phyloP scores from a whole-genome alignment of 192 early-diverging fungal species.

The Coemansia sp. region DNA sequence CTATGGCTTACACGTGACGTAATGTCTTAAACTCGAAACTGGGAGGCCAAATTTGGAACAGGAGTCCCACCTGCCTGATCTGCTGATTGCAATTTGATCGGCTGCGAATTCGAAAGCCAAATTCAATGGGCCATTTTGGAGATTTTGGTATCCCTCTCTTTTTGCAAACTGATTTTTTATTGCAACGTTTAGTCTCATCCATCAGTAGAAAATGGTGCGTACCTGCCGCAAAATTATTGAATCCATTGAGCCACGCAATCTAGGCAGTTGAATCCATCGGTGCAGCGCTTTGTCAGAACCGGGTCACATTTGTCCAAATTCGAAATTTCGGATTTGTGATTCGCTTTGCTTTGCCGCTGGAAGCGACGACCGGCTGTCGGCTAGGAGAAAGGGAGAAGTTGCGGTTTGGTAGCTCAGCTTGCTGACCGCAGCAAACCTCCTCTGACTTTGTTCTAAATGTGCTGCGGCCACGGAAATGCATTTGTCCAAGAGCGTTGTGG shows the following conservation, averaged over 20 bases:
- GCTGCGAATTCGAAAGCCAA: neutral
- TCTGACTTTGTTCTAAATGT: neutral
- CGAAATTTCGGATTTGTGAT: conserved; percentile 1
- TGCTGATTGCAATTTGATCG: neutral
- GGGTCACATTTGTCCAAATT: neutral
- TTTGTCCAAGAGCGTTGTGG: neutral
- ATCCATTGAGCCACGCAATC: neutral
- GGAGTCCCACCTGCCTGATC: neutral
- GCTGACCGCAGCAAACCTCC: neutral
- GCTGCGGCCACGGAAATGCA: neutral
- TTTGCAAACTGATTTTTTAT: conserved; percentile 16
- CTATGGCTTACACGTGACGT: conserved; percentile 12
- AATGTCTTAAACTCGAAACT: neutral
- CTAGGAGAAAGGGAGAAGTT: neutral
- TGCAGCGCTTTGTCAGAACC: neutral
- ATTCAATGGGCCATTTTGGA: neutral
- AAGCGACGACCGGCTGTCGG: neutral
- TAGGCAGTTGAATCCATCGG: neutral
- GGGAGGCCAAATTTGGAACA: neutral
- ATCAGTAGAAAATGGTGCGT: conserved; percentile 13
- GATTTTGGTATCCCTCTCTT: conserved; percentile 13
- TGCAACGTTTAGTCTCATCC: conserved; percentile 12
- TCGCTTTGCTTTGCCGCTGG: neutral
- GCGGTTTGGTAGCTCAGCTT: neutral
- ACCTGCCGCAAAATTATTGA: neutral